Base-by-base conservation (phyloP, 345 rosid species). In the Conringia planisiliqua region DNA sequence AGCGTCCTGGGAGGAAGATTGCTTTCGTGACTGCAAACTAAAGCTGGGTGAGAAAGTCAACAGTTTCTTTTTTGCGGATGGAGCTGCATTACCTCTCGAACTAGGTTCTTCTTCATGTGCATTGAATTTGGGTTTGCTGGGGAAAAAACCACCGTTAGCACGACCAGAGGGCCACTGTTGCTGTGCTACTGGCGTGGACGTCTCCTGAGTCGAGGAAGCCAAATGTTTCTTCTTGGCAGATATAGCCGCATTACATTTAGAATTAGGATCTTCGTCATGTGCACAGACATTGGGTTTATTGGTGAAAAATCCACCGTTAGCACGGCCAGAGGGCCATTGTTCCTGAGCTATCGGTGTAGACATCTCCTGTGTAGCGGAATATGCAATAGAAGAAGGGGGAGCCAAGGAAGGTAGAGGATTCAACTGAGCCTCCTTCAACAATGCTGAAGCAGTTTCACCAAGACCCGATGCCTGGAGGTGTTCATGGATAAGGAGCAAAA, bases 381-480 rank as follows among this genome's bases (percentile, higher is more conserved):
- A 87, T 62, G 84, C 79, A 55, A 89, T 86, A 52, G 89, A 86
- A 70, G 91, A 85, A 66, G 92, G 86, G 56, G 86, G 85, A 11
- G 86, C 92, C 83, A 83, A 68, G 3, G 85, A 81, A 47, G 97
- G 84, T 66, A 95, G 83, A 79, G 99, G 96, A 66, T 86, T 84
- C 84, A 95, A 81, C 68, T 95, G 96, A 66, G 97, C 96, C 85
- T 95, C 99, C 79, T 87, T 90, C 80, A 89, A 83, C 75, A 95
- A 85, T 50, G 73, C 39, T 55, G 85, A 79, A 29, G 99, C 93
- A 70, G 90, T 83, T 66, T 81, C 76, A 68, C 75, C 76, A 85
- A 95, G 85, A 68, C 99, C 99, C 74, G 89, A 86, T 56, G 96
- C 96, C 81, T 87, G 97, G 50, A 95, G 97, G 79, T 95, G 99